Conservation (phyloP, 2,329 filamentous ascomycete genomes). For the Diplocarpon rosae region DNA sequence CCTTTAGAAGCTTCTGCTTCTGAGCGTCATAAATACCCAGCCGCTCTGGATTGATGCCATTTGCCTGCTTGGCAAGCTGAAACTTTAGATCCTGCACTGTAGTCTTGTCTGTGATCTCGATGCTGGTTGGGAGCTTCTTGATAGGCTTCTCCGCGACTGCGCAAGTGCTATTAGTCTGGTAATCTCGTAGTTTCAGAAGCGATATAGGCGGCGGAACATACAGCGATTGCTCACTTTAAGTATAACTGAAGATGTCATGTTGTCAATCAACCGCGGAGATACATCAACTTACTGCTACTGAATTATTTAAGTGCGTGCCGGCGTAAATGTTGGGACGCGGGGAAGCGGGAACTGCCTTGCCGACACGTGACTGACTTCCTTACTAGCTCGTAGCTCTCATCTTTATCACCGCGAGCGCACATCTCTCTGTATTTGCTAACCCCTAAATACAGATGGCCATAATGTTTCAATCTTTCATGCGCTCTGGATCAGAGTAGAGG, state of each 20-base stretch:
- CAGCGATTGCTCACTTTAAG: conserved; percentile 17
- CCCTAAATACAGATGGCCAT: no score
- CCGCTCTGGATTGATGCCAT: conserved; percentile 47
- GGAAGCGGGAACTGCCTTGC: no score
- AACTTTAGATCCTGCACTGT: conserved; percentile 52
- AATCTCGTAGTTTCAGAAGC: not conserved
- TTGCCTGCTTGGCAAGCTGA: conserved; percentile 39
- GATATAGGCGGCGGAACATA: conserved; percentile 6
- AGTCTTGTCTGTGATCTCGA: conserved; percentile 33
- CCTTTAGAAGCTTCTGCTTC: conserved; percentile 52
- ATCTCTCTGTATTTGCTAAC: no score
- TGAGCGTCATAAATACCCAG: conserved; percentile 50
- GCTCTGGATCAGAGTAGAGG: no score
- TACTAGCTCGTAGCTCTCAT: no score
- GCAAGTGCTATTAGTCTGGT: not conserved
- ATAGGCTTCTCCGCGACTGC: conserved; percentile 25
- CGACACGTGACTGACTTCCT: no score
- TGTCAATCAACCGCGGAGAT: not conserved
- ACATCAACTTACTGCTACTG: not conserved
- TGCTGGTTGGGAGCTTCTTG: conserved; percentile 42
- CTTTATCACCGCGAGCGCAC: no score
- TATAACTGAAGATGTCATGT: conserved; percentile 1
- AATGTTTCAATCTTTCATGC: no score
- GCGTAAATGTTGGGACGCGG: not conserved
- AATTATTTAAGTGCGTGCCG: not conserved